Evolutionary conservation across 2,329 filamentous ascomycete genomes (phyloP).

Genomic region (Thermomyces lanuginosus): DNA sequence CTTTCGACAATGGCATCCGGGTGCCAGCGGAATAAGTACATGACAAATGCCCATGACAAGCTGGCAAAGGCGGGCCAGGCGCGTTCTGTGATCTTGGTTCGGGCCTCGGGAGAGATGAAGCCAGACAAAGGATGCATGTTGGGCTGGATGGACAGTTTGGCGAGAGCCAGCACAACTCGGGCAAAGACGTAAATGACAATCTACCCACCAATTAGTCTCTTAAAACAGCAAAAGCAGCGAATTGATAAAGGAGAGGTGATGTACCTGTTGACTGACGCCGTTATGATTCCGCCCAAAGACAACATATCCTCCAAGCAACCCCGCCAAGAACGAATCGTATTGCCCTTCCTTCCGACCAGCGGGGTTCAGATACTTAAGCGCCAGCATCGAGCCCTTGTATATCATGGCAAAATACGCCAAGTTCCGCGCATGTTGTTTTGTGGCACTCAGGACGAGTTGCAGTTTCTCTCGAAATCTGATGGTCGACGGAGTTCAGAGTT

Average conservation of each 20-base stretch:
- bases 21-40: constrained; percentile 88
- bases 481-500: not conserved
- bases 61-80: constrained; percentile 90
- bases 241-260: not conserved
- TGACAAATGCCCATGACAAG: constrained; percentile 79
- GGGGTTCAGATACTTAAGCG: constrained; percentile 44
- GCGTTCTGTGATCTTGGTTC: constrained; percentile 43
- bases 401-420: constrained; percentile 79
- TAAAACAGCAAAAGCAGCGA: not conserved
- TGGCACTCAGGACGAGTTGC: constrained; percentile 65
- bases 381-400: constrained; percentile 71
- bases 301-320: constrained; percentile 75
- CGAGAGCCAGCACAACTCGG: constrained; percentile 68
- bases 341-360: constrained; percentile 43
- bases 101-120: constrained; percentile 29
- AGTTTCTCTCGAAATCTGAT: constrained; percentile 56
- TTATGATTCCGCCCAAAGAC: constrained; percentile 75
- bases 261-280: constrained; percentile 60
- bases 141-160: constrained; percentile 62
- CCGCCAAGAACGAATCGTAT: constrained; percentile 73
- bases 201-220: constrained; percentile 32
- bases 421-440: constrained; percentile 77
- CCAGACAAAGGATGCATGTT: constrained; percentile 26
- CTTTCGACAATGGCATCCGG: constrained; percentile 83
- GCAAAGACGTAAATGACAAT: constrained; percentile 98